phyloP scores from a whole-genome alignment of 352 stramenopile genomes.

The Aphanomyces invadans region DNA sequence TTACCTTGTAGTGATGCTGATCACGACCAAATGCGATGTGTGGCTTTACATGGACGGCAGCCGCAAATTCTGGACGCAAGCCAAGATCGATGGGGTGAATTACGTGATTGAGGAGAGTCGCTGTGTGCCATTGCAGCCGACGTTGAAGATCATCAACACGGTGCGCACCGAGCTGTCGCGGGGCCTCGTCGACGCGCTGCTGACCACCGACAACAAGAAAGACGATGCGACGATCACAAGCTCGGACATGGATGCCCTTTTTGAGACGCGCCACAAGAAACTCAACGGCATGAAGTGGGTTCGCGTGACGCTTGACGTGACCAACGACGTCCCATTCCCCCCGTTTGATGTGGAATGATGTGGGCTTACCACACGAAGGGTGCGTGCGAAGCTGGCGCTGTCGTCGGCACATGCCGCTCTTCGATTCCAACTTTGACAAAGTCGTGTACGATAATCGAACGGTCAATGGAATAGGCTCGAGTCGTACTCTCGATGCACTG shows the following conservation, averaged over 20 bases:
- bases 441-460: no score
- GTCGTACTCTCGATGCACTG: no score
- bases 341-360: not conserved
- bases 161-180: slow-evolving; percentile 7
- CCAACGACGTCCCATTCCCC: not conserved
- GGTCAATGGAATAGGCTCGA: no score
- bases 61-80: slow-evolving; percentile 18
- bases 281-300: slow-evolving; percentile 9
- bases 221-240: not conserved
- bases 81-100: slow-evolving; percentile 52
- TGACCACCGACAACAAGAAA: not conserved
- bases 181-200: not conserved
- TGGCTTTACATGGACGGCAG: slow-evolving; percentile 49
- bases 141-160: slow-evolving; percentile 1
- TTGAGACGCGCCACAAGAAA: not conserved
- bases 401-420: no score
- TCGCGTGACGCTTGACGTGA: not conserved
- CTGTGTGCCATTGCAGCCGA: not conserved
- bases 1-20: slow-evolving; percentile 17
- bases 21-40: slow-evolving; percentile 37
- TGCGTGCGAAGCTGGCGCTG: no score
- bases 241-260: slow-evolving; percentile 11
- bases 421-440: no score
- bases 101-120: not conserved
- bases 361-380: no score